Evolutionary conservation across 495 filamentous ascomycete species (phyloP), one percentile per base, ranked within the genome.

Genomic region (Xylaria acuta): DNA sequence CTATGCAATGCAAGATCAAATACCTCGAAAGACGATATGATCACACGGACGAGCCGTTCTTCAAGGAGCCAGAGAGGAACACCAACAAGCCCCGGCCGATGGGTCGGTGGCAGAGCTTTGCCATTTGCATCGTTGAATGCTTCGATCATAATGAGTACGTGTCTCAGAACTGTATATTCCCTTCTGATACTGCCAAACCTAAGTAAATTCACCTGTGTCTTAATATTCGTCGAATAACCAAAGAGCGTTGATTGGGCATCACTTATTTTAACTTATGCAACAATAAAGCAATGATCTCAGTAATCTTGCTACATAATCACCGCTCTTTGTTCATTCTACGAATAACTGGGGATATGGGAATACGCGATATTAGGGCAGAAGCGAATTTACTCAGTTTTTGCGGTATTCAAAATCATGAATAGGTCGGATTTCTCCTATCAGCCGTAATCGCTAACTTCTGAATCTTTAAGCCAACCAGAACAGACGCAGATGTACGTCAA

Each of bases 401-500:
- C 2, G 12, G 9, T 4, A 25, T 25, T 53, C 43, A 45, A 16
- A 45, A 41, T 41, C 41, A 49, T 22, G 5, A 49, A 49, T 20
- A 38, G 3, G 36, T 38, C 36, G 36, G 36, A n/a, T 38, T 38
- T 38, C n/a, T 11, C 22, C 51, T 30, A 30, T 54, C 3, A 54
- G 5, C 51, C 16, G 43, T 38, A 30, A 30, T 54, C 12, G 25
- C 51, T 54, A 30, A 54, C 51, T 14, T 54, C 12, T 30, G 22
- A 16, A 1, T 54, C 25, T 30, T 30, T n/a, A n/a, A 54, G 49
- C 64, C 16, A 56, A 16, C 3, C 12, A 6, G 32, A 40, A 30
- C 20, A 5, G 32, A 78, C 75, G 14, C 64, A 65, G 8, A 51
- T 84, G 34, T 76, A 81, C 41, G 73, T 84, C 49, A 81, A 84